Conservation (phyloP, 148 eudicot genomes). For the Polygonum maritimum region DNA sequence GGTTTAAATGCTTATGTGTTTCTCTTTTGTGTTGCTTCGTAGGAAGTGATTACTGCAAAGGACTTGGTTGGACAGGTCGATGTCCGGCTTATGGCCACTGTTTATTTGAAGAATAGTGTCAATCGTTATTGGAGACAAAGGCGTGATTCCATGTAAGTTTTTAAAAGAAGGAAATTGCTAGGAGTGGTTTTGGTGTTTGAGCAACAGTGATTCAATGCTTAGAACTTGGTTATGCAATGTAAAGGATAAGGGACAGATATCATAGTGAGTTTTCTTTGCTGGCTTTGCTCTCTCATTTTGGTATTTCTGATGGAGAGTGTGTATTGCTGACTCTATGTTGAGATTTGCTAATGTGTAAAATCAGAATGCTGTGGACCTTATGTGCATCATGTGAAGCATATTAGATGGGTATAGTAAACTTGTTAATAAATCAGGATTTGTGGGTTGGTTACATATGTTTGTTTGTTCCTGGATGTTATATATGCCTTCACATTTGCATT, state of each 20-base stretch:
- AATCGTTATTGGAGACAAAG: conserved; percentile 86
- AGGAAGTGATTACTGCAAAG: conserved; percentile 90
- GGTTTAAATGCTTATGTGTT: not conserved
- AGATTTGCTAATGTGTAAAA: not conserved
- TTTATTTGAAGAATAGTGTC: conserved; percentile 82
- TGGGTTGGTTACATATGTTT: not conserved
- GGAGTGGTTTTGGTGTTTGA: not conserved
- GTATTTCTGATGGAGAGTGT: not conserved
- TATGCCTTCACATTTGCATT: not conserved
- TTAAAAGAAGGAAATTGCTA: not conserved
- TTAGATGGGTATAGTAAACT: not conserved
- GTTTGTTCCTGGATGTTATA: not conserved
- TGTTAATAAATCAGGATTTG: not conserved
- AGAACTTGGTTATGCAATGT: not conserved
- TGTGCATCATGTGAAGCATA: not conserved
- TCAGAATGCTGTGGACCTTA: not conserved
- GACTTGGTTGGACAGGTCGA: conserved; percentile 72
- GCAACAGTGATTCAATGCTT: not conserved
- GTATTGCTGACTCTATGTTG: not conserved
- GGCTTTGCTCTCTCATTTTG: not conserved
- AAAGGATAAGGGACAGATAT: not conserved
- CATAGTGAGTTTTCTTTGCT: not conserved
- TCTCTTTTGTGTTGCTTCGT: not conserved
- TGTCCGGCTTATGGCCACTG: conserved; percentile 86
- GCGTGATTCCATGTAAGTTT: conserved; percentile 62